Percentiles rank a stretch among this genome's conserved stretches.
These are phyloP conservation scores for Papiliotrema laurentii DNA, from an alignment of 1,284 basidiomycete species.

Conservation along the genomic window DNA sequence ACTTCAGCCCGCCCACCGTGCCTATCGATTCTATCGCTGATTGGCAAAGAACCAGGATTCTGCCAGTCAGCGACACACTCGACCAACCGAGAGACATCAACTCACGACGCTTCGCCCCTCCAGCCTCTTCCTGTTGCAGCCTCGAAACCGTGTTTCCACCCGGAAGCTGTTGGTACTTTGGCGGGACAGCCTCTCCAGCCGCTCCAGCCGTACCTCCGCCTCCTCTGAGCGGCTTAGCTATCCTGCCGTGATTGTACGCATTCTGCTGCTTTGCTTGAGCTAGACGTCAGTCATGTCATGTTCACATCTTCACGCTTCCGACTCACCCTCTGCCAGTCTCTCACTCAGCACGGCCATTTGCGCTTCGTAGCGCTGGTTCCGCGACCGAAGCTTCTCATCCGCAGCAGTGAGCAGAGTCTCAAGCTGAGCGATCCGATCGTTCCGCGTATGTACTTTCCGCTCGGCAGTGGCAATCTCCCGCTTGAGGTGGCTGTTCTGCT, in stretches of 20 bases:
- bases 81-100: background rate
- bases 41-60: conserved; percentile 20
- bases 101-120: conserved; percentile 31
- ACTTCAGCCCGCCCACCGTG: no score
- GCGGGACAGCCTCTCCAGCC: background rate
- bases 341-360: conserved; percentile 89
- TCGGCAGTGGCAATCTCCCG: conserved; percentile 97
- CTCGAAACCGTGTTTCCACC: conserved; percentile 20
- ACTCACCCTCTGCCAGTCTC: conserved; percentile 78
- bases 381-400: conserved; percentile 80
- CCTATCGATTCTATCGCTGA: background rate
- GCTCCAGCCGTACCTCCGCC: conserved; percentile 63
- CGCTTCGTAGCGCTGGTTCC: conserved; percentile 93
- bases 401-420: conserved; percentile 89
- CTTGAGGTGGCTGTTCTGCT: conserved; percentile 96
- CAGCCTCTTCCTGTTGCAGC: conserved; percentile 30
- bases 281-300: background rate
- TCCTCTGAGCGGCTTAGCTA: conserved; percentile 92
- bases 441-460: conserved; percentile 89
- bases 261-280: conserved; percentile 54
- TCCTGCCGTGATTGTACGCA: conserved; percentile 59
- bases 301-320: background rate
- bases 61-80: conserved; percentile 4
- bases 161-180: conserved; percentile 15
- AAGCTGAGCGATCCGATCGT: conserved; percentile 94